phyloP scores from a whole-genome alignment of 2,329 filamentous ascomycete species.

The Fusarium sp. region DNA sequence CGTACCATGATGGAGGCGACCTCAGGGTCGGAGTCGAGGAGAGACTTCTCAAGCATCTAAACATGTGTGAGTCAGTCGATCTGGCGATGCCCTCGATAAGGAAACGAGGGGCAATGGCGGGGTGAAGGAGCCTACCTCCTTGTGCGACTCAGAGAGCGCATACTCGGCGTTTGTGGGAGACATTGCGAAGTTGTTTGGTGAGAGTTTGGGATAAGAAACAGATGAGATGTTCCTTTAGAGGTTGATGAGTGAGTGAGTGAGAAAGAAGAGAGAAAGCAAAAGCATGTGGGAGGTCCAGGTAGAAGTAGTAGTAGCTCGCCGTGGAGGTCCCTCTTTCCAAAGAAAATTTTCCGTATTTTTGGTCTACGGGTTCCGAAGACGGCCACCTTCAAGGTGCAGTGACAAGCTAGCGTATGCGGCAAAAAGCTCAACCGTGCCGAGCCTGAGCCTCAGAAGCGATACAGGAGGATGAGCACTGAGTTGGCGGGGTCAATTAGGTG shows the following conservation, averaged over 20 bases:
- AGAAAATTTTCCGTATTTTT: slow-evolving; percentile 29
- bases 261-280: slow-evolving; percentile 17
- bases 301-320: slow-evolving; percentile 30
- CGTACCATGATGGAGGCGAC: slow-evolving; percentile 96
- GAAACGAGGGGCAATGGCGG: slow-evolving; percentile 38
- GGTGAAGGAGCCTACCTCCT: slow-evolving; percentile 57
- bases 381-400: slow-evolving; percentile 17
- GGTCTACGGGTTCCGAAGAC: slow-evolving; percentile 35
- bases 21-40: slow-evolving; percentile 91
- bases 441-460: slow-evolving; percentile 20
- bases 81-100: background rate
- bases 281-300: slow-evolving; percentile 33
- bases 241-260: slow-evolving; percentile 14
- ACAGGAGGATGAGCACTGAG: slow-evolving; percentile 12
- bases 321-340: slow-evolving; percentile 23
- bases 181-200: slow-evolving; percentile 50
- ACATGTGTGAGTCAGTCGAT: slow-evolving; percentile 30
- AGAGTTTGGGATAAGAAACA: slow-evolving; percentile 13
- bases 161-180: slow-evolving; percentile 58
- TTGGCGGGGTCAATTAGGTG: slow-evolving; percentile 30
- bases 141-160: slow-evolving; percentile 65
- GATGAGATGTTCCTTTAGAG: slow-evolving; percentile 17
- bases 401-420: slow-evolving; percentile 21
- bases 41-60: slow-evolving; percentile 94
- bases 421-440: slow-evolving; percentile 32